Percentiles rank a stretch among this genome's conserved stretches.
These are phyloP conservation scores for Coemansia guatemalensis DNA, from an alignment of 192 early-diverging fungal species.

Conservation along the genomic window DNA sequence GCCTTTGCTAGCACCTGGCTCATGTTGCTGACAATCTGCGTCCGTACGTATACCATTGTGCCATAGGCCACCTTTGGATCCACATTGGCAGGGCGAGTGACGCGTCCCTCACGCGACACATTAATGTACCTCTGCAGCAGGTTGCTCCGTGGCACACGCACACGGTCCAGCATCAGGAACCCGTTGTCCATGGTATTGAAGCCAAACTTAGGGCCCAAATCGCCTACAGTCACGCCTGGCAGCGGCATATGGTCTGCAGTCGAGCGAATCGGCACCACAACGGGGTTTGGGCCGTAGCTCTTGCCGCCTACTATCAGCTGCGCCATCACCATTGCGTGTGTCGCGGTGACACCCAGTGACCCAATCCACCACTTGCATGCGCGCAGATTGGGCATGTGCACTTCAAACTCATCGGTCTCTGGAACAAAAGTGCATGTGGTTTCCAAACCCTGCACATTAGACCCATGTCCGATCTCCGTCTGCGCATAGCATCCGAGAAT, in stretches of 20 bases:
- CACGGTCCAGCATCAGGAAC: constrained; percentile 78
- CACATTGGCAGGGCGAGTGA: constrained; percentile 70
- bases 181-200: constrained; percentile 87
- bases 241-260: constrained; percentile 70
- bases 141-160: constrained; percentile 74
- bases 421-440: constrained; percentile 82
- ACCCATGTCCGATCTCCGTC: constrained; percentile 70
- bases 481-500: constrained; percentile 88
- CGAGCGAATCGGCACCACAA: constrained; percentile 79
- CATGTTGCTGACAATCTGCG: constrained; percentile 68
- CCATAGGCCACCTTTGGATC: constrained; percentile 78
- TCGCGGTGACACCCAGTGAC: constrained; percentile 74
- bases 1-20: constrained; percentile 63
- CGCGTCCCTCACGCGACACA: constrained; percentile 69
- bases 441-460: constrained; percentile 87
- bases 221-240: constrained; percentile 78
- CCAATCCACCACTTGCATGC: constrained; percentile 90
- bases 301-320: constrained; percentile 72
- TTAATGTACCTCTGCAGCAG: constrained; percentile 75
- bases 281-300: constrained; percentile 74
- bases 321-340: constrained; percentile 86
- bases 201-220: constrained; percentile 88
- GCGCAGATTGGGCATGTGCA: constrained; percentile 76
- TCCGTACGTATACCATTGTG: constrained; percentile 82
- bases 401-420: constrained; percentile 83